These are phyloP conservation scores for Tricholoma terreum DNA, from an alignment of 768 basidiomycete species.

Conservation along the genomic window DNA sequence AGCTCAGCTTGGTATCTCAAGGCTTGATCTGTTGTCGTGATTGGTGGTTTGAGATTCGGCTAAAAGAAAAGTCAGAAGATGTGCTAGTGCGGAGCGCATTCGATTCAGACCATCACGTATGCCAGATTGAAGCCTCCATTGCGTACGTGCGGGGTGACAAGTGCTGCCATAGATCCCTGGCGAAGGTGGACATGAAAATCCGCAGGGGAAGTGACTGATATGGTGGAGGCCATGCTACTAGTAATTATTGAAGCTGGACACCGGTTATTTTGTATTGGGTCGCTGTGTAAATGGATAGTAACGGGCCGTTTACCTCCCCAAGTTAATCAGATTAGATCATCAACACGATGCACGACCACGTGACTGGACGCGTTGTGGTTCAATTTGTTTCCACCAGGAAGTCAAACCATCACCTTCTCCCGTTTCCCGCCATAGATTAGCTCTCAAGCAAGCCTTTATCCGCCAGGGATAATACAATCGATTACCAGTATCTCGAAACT, in stretches of 20 bases:
- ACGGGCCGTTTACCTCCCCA: too few species aligned
- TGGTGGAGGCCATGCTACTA: constrained; percentile 29
- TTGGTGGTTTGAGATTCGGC: constrained; percentile 92
- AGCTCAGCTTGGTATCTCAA: constrained; percentile 76
- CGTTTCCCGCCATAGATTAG: background rate
- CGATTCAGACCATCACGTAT: constrained; percentile 85
- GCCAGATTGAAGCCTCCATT: constrained; percentile 88
- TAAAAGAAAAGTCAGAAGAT: constrained; percentile 27
- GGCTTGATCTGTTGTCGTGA: constrained; percentile 78
- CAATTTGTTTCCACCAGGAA: constrained; percentile 11
- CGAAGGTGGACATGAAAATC: constrained; percentile 98
- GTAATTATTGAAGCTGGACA: too few species aligned
- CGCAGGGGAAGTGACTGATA: constrained; percentile 62
- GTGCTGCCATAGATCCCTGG: constrained; percentile 74
- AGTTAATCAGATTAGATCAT: background rate
- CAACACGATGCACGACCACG: constrained; percentile 24
- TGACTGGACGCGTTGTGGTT: constrained; percentile 28
- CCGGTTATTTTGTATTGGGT: too few species aligned
- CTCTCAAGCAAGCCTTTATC: background rate
- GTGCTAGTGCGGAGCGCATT: constrained; percentile 1
- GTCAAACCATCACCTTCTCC: constrained; percentile 9
- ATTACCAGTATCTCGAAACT: constrained; percentile 9
- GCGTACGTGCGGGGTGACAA: constrained; percentile 88
- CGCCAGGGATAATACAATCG: constrained; percentile 2
- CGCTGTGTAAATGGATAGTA: too few species aligned